Evolutionary conservation across 1,139 yeast genomes (phyloP).

Genomic region (Nakaseomyces kungkrabaensis): DNA sequence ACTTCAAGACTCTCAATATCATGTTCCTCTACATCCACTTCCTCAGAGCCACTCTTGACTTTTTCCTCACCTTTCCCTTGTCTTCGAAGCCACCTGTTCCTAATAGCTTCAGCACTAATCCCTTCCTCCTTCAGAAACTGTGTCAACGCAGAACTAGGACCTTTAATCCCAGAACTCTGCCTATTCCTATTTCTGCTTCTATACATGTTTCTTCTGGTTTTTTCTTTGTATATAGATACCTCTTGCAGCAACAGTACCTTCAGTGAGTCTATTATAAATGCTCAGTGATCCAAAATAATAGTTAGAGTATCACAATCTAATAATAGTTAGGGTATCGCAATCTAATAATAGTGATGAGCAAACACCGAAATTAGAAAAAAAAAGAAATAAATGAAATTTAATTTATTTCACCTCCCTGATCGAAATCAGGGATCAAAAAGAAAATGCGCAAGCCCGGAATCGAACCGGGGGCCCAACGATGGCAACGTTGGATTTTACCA

Average conservation of each 20-base stretch:
- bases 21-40: not conserved
- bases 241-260: too few relatives aligned
- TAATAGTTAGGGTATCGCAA: too few relatives aligned
- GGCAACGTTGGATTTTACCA: slow-evolving; percentile 7
- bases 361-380: not conserved
- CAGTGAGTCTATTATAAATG: too few relatives aligned
- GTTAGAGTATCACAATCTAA: too few relatives aligned
- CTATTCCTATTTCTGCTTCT: not conserved
- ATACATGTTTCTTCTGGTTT: not conserved
- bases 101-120: slow-evolving; percentile 70
- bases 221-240: too few relatives aligned
- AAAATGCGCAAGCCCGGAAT: slow-evolving; percentile 6
- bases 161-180: slow-evolving; percentile 42
- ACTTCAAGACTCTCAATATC: not conserved
- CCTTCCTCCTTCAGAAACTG: slow-evolving; percentile 76
- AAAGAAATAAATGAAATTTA: not conserved
- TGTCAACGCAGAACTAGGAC: slow-evolving; percentile 73
- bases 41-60: slow-evolving; percentile 3
- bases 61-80: slow-evolving; percentile 15
- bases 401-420: too few relatives aligned
- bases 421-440: too few relatives aligned
- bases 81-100: slow-evolving; percentile 44
- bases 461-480: slow-evolving; percentile 7
- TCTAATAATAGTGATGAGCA: not conserved
- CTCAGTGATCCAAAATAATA: too few relatives aligned